phyloP scores from a whole-genome alignment of 140 eudicot species.

The Bidens hawaiensis region DNA sequence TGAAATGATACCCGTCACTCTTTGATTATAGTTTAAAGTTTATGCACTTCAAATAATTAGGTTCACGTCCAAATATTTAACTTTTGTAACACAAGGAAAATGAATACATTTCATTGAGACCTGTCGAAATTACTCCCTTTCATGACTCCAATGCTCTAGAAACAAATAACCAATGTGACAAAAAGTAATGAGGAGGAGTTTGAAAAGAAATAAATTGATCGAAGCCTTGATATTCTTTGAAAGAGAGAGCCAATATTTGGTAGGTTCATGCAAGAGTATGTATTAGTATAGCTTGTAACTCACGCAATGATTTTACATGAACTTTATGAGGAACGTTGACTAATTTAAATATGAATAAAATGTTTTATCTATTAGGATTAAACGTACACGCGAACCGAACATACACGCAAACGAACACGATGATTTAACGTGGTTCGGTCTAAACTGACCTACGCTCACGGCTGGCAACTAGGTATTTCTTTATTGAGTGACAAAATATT shows the following conservation, averaged over 20 bases:
- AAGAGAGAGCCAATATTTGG: slow-evolving; percentile 8
- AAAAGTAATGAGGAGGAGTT: neutral
- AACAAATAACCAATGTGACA: neutral
- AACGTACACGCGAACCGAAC: too few species aligned
- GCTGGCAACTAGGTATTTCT: too few species aligned
- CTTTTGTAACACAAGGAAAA: neutral
- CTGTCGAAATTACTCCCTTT: neutral
- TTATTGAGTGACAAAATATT: too few species aligned
- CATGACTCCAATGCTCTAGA: neutral
- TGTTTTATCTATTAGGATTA: too few species aligned
- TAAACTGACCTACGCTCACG: too few species aligned
- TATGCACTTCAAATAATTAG: neutral
- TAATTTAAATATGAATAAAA: neutral
- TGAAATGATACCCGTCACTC: too few species aligned
- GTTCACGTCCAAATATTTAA: neutral
- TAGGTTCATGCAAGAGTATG: slow-evolving; percentile 21
- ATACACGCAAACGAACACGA: too few species aligned
- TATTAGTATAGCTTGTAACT: slow-evolving; percentile 13
- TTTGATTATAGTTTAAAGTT: too few species aligned
- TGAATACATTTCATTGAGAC: neutral
- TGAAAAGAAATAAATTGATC: neutral
- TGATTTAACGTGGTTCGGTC: too few species aligned
- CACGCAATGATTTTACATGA: slow-evolving; percentile 7
- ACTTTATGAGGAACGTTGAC: slow-evolving; percentile 7
- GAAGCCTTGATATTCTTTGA: slow-evolving; percentile 3